phyloP scores from a whole-genome alignment of 495 filamentous ascomycete genomes.

The Penicillium manginii region DNA sequence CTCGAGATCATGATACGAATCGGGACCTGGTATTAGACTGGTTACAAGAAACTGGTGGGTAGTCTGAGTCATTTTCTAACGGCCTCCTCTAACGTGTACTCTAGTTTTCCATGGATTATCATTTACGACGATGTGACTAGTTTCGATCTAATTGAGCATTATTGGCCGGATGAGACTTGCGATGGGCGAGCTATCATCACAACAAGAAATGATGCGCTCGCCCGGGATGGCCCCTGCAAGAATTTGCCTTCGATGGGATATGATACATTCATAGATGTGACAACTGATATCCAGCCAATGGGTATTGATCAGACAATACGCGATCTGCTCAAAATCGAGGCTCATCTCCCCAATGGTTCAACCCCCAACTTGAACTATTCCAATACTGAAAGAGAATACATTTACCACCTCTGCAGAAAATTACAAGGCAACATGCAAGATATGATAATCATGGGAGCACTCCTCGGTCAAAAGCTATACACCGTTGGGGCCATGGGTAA shows the following conservation, averaged over 20 bases:
- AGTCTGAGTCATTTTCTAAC: not conserved
- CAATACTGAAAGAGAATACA: not conserved
- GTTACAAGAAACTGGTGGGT: not conserved
- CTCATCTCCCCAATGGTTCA: too few relatives aligned
- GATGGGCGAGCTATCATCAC: not conserved
- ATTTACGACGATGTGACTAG: not conserved
- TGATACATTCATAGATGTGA: not conserved
- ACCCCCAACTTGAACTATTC: too few relatives aligned
- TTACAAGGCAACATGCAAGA: not conserved
- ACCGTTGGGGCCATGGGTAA: not conserved
- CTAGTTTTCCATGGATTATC: not conserved
- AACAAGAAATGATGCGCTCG: not conserved
- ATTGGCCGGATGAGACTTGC: not conserved
- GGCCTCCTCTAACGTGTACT: not conserved
- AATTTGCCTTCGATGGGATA: not conserved
- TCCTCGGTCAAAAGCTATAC: not conserved
- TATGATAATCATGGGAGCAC: not conserved
- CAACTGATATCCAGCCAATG: not conserved
- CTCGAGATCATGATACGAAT: slow-evolving; percentile 1
- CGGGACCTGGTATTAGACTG: not conserved
- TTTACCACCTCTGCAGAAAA: not conserved
- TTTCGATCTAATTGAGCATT: not conserved
- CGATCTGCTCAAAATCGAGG: too few relatives aligned
- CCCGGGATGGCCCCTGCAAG: too few relatives aligned
- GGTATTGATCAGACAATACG: too few relatives aligned